Conservation (phyloP, 805 yeast species). For the Yamadazyma akitaensis region DNA sequence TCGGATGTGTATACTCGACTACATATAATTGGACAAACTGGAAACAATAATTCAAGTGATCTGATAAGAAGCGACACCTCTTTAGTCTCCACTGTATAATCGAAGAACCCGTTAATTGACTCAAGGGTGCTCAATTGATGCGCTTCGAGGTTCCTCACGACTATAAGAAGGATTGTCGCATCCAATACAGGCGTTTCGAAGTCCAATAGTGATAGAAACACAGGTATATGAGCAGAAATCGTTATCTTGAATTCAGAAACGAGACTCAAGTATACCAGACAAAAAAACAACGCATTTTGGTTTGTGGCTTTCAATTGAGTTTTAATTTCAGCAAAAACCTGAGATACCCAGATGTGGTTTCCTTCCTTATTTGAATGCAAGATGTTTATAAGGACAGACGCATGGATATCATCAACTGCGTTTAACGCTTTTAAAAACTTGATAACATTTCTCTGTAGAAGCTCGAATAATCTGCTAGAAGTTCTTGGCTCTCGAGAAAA, state of each 20-base stretch:
- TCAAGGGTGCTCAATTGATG: slow-evolving; percentile 15
- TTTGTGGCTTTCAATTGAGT: slow-evolving; percentile 6
- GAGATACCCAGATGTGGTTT: not conserved
- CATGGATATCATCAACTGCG: slow-evolving; percentile 15
- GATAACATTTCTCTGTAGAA: slow-evolving; percentile 17
- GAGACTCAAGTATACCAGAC: slow-evolving; percentile 19
- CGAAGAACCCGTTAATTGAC: slow-evolving; percentile 22
- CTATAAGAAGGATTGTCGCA: slow-evolving; percentile 19
- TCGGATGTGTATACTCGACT: slow-evolving; percentile 21
- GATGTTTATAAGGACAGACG: slow-evolving; percentile 15
- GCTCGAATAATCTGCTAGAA: slow-evolving; percentile 13
- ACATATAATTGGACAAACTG: slow-evolving; percentile 24
- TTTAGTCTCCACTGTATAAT: slow-evolving; percentile 16
- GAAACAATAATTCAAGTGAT: slow-evolving; percentile 23
- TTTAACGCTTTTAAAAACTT: slow-evolving; percentile 16
- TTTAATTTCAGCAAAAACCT: slow-evolving; percentile 9
- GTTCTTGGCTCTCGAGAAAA: slow-evolving; percentile 13
- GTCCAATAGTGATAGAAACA: slow-evolving; percentile 18
- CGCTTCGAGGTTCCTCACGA: slow-evolving; percentile 19
- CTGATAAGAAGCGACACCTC: slow-evolving; percentile 18
- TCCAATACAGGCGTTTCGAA: slow-evolving; percentile 13
- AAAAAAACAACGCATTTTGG: slow-evolving; percentile 9
- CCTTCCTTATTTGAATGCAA: slow-evolving; percentile 3
- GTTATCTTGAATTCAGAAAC: slow-evolving; percentile 17
- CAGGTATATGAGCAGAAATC: slow-evolving; percentile 19